Evolutionary conservation across 805 yeast species (phyloP), one percentile per base, ranked within the genome.

Genomic region (Zygotorulaspora florentina): DNA sequence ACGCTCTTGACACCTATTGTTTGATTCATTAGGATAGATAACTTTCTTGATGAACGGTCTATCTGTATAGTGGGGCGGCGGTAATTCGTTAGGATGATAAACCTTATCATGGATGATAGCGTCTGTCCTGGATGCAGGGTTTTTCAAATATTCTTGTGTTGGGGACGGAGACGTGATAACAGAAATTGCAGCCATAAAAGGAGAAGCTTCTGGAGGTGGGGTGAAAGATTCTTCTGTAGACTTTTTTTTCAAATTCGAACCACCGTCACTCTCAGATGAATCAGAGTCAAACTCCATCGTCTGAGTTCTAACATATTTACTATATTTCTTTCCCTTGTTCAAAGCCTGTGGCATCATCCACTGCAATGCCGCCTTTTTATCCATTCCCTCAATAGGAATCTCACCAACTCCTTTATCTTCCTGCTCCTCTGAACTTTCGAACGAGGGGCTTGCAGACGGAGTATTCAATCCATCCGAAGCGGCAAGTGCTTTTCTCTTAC

Each of bases 121-220:
- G 45, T 77, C 74, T 8, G 79, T 79, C 37, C 98, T 71, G 1
- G 74, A 56, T 0, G 64, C 64, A 0, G 96, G 96, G 53, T 87
- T 79, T 18, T 74, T 75, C 13, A 90, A 73, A 61, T 77, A 91
- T 46, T 74, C 75, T 42, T 74, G 62, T 0, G 85, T 70, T 0
- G 98, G 97, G 9, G 82, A 68, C 1, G 96, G 95, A 1, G 96
- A 95, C 5, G 85, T 65, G 6, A 91, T 66, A 1, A 87, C 80
- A 4, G 84, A 79, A 3, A 87, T 77, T 0, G 95, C 96, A 0
- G 96, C 80, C 46, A 84, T 80, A 3, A 91, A 56, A 10, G 91
- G 80, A 0, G 93, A 84, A 0, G 96, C 79, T 52, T 80, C 82
- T 2, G 91, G 93, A 8, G 85, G 75, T 3, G 80, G 72, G 10